Evolutionary conservation across 2,329 filamentous ascomycete species (phyloP).

Genomic region (Fusarium sp.): DNA sequence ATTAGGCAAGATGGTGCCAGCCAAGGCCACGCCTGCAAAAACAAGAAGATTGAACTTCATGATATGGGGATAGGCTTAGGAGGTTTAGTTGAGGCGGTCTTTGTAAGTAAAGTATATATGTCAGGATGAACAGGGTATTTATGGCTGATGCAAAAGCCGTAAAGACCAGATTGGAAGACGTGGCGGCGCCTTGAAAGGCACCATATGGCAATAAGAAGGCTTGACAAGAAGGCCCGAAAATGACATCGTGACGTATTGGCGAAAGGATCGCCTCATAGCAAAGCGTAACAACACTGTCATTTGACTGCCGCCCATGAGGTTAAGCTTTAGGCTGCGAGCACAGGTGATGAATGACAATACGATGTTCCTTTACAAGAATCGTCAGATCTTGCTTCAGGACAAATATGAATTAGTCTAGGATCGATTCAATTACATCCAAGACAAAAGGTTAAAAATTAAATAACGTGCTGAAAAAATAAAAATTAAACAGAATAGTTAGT

Average conservation of each 20-base stretch:
- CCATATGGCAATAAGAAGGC: not conserved
- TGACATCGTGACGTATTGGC: not conserved
- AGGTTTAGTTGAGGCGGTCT: not conserved
- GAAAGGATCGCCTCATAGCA: not conserved
- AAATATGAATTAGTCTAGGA: too few species aligned
- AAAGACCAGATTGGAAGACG: not conserved
- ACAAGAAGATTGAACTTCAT: not conserved
- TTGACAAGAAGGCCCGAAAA: not conserved
- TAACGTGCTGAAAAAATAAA: too few species aligned
- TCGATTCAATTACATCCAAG: too few species aligned
- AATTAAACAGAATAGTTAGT: not conserved
- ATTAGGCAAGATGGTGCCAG: not conserved
- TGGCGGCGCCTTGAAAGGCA: not conserved
- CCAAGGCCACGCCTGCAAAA: not conserved
- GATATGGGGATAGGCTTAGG: too few species aligned
- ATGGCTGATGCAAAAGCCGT: not conserved
- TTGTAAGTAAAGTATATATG: not conserved
- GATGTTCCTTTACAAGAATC: too few species aligned
- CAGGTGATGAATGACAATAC: too few species aligned
- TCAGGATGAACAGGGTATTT: not conserved
- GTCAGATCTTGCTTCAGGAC: too few species aligned
- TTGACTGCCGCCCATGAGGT: too few species aligned
- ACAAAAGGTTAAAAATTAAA: too few species aligned
- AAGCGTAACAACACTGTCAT: too few species aligned
- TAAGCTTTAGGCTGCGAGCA: too few species aligned